Base-by-base conservation (phyloP, 208 protist species). In the Crithidia mellificae region DNA sequence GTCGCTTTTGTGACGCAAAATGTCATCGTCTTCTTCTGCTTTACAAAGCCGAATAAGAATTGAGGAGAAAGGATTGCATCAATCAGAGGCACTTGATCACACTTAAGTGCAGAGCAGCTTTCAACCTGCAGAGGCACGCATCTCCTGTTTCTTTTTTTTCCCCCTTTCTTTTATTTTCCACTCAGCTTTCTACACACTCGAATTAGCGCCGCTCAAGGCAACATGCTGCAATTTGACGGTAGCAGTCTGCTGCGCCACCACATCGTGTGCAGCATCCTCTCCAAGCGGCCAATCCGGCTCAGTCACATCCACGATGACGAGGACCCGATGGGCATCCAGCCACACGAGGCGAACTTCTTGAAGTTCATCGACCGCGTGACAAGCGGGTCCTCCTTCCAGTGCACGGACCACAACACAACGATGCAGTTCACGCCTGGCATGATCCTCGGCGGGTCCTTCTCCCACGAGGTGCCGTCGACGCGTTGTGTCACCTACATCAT, bases 351-450 rank as follows among this genome's bases (percentile, higher is more conserved):
- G 14, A 97, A 96, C 73, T 97, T 97, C 54, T 77, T 97, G 34
- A 94, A 95, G 77, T 96, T 97, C 52, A 85, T 97, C 43, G 91
- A 94, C 62, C 86, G 89, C 53, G 72, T 97, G 55, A 96, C 94
- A 17, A 94, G 86, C 55, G 94, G 94, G 1, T 93, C 90, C 2
- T 70, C 63, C 6, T 82, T 97, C 39, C 78, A 94, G 68, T 84
- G 83, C 52, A 80, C 68, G 3, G 77, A 94, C 11, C 69, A 89
- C 74, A 93, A 93, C 71, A 96, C 88, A 7, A 66, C 67, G 25
- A 58, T 97, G 27, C 81, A 73, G 12, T 95, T 96, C 71, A 83
- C 73, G n/a, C 94, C 94, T 3, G 94, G 94, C 24, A 93, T 97
- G 77, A 93, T 97, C 49, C 66, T 96, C 25, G 94, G 94, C 32